phyloP scores from a whole-genome alignment of 106 monocot species.

The Allium cepa region DNA sequence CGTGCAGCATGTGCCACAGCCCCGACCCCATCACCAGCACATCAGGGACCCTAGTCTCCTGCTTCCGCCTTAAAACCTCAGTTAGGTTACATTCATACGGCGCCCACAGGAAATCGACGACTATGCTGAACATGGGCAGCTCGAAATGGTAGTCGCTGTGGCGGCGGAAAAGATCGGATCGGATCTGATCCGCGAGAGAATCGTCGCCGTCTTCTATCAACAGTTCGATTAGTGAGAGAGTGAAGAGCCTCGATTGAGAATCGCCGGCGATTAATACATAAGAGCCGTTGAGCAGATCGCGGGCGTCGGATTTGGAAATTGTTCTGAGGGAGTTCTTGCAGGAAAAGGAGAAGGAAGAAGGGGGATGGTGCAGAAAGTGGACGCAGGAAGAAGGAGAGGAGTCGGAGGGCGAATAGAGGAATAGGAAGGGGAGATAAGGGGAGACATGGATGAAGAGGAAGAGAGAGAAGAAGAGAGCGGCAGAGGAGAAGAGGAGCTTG shows the following conservation, averaged over 20 bases:
- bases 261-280: slow-evolving; percentile 74
- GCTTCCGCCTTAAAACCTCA: slow-evolving; percentile 3
- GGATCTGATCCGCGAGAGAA: slow-evolving; percentile 20
- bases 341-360: slow-evolving; percentile 4
- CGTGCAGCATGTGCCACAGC: slow-evolving; percentile 95
- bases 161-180: slow-evolving; percentile 68
- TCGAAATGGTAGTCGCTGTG: slow-evolving; percentile 66
- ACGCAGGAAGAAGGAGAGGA: slow-evolving; percentile 7
- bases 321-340: neutral
- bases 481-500: slow-evolving; percentile 80
- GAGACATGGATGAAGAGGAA: slow-evolving; percentile 57
- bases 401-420: neutral
- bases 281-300: slow-evolving; percentile 54
- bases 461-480: slow-evolving; percentile 73
- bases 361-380: slow-evolving; percentile 23
- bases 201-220: slow-evolving; percentile 27
- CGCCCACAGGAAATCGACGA: slow-evolving; percentile 77
- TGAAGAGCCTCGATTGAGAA: slow-evolving; percentile 71
- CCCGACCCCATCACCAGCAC: slow-evolving; percentile 74
- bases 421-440: slow-evolving; percentile 43
- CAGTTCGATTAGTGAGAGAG: slow-evolving; percentile 43
- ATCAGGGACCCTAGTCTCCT: slow-evolving; percentile 22
- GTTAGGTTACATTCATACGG: slow-evolving; percentile 74
- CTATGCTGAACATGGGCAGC: slow-evolving; percentile 26
- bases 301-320: slow-evolving; percentile 29